phyloP scores from a whole-genome alignment of 257 asterid genomes.

The Forsythia viridissima region DNA sequence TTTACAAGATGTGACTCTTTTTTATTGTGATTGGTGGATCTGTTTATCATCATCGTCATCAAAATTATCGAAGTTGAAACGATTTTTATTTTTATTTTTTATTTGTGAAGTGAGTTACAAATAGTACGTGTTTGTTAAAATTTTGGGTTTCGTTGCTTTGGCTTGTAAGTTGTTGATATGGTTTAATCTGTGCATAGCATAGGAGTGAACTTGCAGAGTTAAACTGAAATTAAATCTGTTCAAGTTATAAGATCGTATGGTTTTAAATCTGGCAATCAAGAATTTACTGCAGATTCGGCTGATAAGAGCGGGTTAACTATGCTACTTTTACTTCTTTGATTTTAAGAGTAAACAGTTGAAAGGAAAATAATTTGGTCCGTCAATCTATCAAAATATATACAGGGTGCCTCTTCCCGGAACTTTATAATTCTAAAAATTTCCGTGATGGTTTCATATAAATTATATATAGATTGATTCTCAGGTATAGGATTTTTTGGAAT shows the following conservation, averaged over 20 bases:
- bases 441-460: conserved; percentile 18
- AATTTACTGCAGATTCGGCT: neutral
- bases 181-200: neutral
- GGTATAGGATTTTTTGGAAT: conserved; percentile 12
- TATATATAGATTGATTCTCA: conserved; percentile 16
- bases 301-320: neutral
- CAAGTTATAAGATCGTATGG: neutral
- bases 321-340: neutral
- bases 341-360: neutral
- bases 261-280: neutral
- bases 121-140: neutral
- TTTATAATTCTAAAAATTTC: conserved; percentile 9
- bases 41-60: neutral
- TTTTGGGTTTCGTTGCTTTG: conserved; percentile 13
- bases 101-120: neutral
- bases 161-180: neutral
- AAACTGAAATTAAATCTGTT: neutral
- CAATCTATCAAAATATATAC: neutral
- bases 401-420: no score
- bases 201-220: neutral
- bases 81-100: neutral
- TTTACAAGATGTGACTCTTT: neutral
- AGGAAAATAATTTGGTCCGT: neutral
- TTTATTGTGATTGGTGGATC: conserved; percentile 26
- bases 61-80: neutral